Evolutionary conservation across 257 asterid genomes (phyloP).

Genomic region (Nicotiana attenuata): DNA sequence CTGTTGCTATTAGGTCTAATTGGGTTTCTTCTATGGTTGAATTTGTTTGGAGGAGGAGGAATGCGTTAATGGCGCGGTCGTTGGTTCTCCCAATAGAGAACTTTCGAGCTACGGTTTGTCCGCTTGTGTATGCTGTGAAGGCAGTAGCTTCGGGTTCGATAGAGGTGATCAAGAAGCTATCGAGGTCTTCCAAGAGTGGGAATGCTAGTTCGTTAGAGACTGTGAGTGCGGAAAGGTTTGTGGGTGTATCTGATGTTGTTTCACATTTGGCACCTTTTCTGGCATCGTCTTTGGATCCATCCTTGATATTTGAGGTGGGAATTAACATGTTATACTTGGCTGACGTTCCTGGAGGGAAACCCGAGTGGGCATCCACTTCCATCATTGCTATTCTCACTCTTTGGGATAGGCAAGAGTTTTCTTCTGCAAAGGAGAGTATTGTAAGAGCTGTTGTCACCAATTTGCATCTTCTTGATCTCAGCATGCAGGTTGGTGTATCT

Average conservation of each 20-base stretch:
- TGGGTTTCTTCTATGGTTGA: constrained; percentile 82
- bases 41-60: constrained; percentile 70
- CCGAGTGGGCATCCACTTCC: constrained; percentile 89
- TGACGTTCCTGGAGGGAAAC: constrained; percentile 91
- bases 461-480: constrained; percentile 85
- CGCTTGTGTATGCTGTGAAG: constrained; percentile 75
- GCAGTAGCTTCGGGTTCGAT: constrained; percentile 77
- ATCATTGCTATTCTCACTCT: constrained; percentile 82
- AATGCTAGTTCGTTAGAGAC: constrained; percentile 26
- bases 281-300: constrained; percentile 83
- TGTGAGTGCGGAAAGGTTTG: constrained; percentile 59
- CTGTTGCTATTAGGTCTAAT: constrained; percentile 75
- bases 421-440: constrained; percentile 86
- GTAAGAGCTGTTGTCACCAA: constrained; percentile 88
- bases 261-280: constrained; percentile 85
- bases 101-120: constrained; percentile 65
- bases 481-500: constrained; percentile 67
- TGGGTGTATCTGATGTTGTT: constrained; percentile 83
- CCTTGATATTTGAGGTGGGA: constrained; percentile 84
- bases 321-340: constrained; percentile 88
- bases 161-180: constrained; percentile 65
- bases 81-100: constrained; percentile 74
- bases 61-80: constrained; percentile 61
- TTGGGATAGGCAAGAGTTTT: constrained; percentile 93
- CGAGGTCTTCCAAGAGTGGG: constrained; percentile 49